Conservation (phyloP, 2,329 filamentous ascomycete genomes). For the Hymenotorrendiella dingleyae region DNA sequence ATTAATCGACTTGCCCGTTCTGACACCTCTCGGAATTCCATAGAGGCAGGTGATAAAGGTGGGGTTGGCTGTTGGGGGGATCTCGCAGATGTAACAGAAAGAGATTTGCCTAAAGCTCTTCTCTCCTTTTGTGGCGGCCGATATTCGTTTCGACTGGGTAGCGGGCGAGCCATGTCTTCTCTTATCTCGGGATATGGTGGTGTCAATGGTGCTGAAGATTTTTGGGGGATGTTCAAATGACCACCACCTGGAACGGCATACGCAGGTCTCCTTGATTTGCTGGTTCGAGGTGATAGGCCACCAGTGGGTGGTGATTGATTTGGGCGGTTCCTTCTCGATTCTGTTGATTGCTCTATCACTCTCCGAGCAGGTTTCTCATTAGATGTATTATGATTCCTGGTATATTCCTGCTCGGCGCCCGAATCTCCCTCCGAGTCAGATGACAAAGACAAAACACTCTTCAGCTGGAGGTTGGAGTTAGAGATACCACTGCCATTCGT, state of each 20-base stretch:
- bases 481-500: slow-evolving; percentile 26
- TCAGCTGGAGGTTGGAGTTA: slow-evolving; percentile 25
- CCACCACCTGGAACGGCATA: slow-evolving; percentile 2
- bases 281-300: slow-evolving; percentile 6
- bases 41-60: slow-evolving; percentile 26
- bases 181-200: neutral
- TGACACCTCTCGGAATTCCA: slow-evolving; percentile 15
- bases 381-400: slow-evolving; percentile 4
- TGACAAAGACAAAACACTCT: slow-evolving; percentile 30
- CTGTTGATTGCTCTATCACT: neutral
- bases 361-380: slow-evolving; percentile 4
- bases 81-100: neutral
- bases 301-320: slow-evolving; percentile 7
- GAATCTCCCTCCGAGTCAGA: slow-evolving; percentile 29
- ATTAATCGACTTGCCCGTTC: slow-evolving; percentile 34
- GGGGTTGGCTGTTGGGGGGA: slow-evolving; percentile 23
- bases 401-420: slow-evolving; percentile 14
- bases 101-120: slow-evolving; percentile 4
- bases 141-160: neutral
- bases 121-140: neutral
- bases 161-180: neutral
- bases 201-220: slow-evolving; percentile 7
- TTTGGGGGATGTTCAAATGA: slow-evolving; percentile 18
- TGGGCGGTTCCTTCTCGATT: neutral
- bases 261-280: slow-evolving; percentile 6